A percentile compares a stretch with the other conserved stretches of the same genome.
Conservation (phyloP, 257 asterid genomes). For the Mitragyna speciosa region DNA sequence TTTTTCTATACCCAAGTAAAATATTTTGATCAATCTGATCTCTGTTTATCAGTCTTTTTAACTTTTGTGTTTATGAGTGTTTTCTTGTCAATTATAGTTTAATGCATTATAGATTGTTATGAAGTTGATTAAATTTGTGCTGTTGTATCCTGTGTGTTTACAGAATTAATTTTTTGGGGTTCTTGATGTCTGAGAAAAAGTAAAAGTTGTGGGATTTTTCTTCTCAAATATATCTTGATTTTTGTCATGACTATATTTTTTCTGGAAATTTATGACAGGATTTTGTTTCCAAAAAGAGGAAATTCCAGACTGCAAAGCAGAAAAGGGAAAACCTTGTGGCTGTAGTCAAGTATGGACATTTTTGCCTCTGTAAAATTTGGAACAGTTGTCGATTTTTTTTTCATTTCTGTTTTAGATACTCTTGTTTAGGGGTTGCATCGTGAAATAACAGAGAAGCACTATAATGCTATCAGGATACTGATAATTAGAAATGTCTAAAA, state of each 20-base stretch:
- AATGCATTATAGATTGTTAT: background rate
- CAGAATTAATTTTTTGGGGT: background rate
- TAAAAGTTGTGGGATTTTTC: background rate
- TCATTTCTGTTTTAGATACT: background rate
- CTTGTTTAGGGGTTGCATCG: background rate
- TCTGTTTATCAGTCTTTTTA: background rate
- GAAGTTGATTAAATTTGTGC: background rate
- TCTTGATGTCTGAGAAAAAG: background rate
- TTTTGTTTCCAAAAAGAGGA: conserved; percentile 23
- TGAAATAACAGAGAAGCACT: background rate
- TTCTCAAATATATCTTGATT: background rate
- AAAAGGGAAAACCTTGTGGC: conserved; percentile 18
- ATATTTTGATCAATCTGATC: background rate
- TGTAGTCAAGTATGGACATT: conserved; percentile 7
- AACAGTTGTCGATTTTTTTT: background rate
- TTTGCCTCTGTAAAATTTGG: background rate
- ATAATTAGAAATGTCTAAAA: background rate
- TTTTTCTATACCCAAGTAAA: background rate
- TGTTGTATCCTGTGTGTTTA: background rate
- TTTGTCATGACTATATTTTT: background rate
- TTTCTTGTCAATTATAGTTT: background rate
- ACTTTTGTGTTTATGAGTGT: background rate
- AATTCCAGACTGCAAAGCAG: conserved; percentile 14
- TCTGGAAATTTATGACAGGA: background rate
- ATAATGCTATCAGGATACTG: background rate